Percentiles rank a stretch among this genome's conserved stretches.
Conservation (phyloP, 441 rosid species). For the Gossypium davidsonii region DNA sequence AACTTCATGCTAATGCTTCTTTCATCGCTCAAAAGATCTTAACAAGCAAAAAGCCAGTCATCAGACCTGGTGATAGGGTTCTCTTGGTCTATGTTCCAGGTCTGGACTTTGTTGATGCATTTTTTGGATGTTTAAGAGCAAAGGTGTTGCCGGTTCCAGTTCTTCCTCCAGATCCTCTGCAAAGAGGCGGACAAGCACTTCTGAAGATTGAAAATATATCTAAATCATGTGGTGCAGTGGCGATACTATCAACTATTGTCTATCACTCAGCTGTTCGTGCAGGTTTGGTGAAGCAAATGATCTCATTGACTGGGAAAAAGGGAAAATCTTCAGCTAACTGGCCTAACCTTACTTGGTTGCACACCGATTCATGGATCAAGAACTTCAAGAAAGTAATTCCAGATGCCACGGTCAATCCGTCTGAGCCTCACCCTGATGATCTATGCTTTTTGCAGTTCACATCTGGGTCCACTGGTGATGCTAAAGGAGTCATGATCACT, state of each 20-base stretch:
- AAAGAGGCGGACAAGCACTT: conserved; percentile 72
- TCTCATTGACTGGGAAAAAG: conserved; percentile 36
- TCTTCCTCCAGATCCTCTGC: conserved; percentile 67
- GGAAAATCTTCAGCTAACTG: conserved; percentile 35
- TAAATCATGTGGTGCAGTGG: conserved; percentile 47
- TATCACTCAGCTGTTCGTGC: conserved; percentile 63
- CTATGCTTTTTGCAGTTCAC: conserved; percentile 67
- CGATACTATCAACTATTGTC: conserved; percentile 45
- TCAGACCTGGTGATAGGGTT: conserved; percentile 58
- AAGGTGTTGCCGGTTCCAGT: conserved; percentile 64
- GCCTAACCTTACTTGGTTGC: conserved; percentile 68
- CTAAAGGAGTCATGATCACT: conserved; percentile 70
- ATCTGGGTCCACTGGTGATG: conserved; percentile 74
- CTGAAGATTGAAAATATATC: conserved; percentile 61
- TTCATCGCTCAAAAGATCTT: conserved; percentile 48
- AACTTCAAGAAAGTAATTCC: conserved; percentile 25
- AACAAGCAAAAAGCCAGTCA: conserved; percentile 42
- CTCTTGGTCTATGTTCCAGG: conserved; percentile 60
- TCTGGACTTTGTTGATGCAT: conserved; percentile 59
- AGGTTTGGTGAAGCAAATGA: conserved; percentile 47
- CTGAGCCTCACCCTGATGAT: conserved; percentile 41
- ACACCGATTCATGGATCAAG: conserved; percentile 63
- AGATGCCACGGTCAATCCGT: conserved; percentile 2
- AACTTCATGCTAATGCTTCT: conserved; percentile 47
- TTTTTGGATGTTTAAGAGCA: conserved; percentile 67